Evolutionary conservation across 2,329 filamentous ascomycete genomes (phyloP).

Genomic region (Iodosphaeria phyllophila): DNA sequence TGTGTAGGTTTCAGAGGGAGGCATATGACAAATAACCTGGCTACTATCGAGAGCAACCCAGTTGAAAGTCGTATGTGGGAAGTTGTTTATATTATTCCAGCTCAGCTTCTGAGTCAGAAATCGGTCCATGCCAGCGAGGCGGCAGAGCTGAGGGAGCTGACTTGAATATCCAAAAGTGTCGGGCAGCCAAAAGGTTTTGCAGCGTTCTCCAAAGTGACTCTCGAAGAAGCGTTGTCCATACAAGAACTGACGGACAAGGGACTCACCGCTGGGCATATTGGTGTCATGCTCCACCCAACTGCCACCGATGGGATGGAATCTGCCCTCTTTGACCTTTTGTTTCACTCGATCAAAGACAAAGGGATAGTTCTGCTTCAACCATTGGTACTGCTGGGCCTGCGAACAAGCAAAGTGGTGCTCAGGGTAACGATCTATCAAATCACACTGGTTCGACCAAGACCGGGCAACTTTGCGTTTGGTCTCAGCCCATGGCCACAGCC

Average conservation of each 20-base stretch:
- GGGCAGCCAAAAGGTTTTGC: constrained; percentile 88
- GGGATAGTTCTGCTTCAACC: constrained; percentile 82
- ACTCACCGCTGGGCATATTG: constrained; percentile 91
- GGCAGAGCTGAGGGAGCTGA: constrained; percentile 84
- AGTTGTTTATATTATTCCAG: constrained; percentile 99
- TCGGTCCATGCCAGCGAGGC: constrained; percentile 83
- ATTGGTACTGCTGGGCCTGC: constrained; percentile 95
- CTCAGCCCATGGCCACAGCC: constrained; percentile 97
- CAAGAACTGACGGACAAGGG: constrained; percentile 80
- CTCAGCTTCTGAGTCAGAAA: constrained; percentile 98
- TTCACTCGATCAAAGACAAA: constrained; percentile 81
- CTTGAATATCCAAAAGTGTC: constrained; percentile 97
- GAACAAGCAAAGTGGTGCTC: constrained; percentile 87
- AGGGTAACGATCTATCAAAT: constrained; percentile 85
- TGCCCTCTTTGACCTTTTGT: constrained; percentile 72
- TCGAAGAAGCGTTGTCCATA: constrained; percentile 94
- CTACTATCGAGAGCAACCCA: constrained; percentile 94
- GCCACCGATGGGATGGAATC: constrained; percentile 87
- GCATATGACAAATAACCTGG: constrained; percentile 96
- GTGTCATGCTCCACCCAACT: constrained; percentile 99
- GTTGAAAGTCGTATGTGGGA: constrained; percentile 96
- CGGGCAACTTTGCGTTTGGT: constrained; percentile 91
- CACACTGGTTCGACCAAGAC: constrained; percentile 93
- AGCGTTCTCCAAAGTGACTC: constrained; percentile 75
- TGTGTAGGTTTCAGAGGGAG: constrained; percentile 88